Evolutionary conservation across 2,329 filamentous ascomycete genomes (phyloP), one percentile per base, ranked within the genome.

Genomic region (Stenocarpella maydis): DNA sequence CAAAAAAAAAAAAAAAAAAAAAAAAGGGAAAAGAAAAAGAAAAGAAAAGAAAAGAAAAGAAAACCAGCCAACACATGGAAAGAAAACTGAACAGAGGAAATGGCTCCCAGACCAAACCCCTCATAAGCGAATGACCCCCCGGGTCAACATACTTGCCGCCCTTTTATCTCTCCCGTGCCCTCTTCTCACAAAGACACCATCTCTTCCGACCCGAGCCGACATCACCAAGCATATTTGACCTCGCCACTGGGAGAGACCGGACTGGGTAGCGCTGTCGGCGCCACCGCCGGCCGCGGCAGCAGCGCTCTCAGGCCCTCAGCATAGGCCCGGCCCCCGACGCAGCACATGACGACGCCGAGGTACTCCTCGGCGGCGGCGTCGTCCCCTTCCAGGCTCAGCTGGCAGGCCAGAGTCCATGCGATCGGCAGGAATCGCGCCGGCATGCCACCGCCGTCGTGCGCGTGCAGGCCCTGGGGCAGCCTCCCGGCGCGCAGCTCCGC

Each of bases 331-430:
- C 21, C 41, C 28, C 41, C 54, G 50, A 37, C 4, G 34, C n/a
- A 47, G n/a, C 17, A 39, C n/a, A 43, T n/a, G n/a, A 68, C 26
- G 4, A 65, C 10, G 12, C 10, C 8, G 4, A 68, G 43, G 43
- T 58, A 65, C 8, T 43, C 37, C 3, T 61, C 68, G 43, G 41
- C 63, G 31, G 15, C 52, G 26, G 43, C 28, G 24, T 3, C 45
- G 34, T 68, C 50, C 8, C 50, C 41, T 4, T n/a, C 15, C 12
- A 43, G 41, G 37, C 50, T 64, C 43, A 58, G 24, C 58, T 54
- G 58, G 43, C 69, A 70, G 15, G 69, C 69, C 50, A 43, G 55
- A 15, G 67, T 28, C 69, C 69, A 70, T 31, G 64, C 19, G 37
- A 31, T 37, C 14, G 61, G 50, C 65, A 67, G 63, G 39, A 54